Evolutionary conservation across 805 yeast species (phyloP), one percentile per base, ranked within the genome.

Genomic region (Myxozyma lipomycoides): DNA sequence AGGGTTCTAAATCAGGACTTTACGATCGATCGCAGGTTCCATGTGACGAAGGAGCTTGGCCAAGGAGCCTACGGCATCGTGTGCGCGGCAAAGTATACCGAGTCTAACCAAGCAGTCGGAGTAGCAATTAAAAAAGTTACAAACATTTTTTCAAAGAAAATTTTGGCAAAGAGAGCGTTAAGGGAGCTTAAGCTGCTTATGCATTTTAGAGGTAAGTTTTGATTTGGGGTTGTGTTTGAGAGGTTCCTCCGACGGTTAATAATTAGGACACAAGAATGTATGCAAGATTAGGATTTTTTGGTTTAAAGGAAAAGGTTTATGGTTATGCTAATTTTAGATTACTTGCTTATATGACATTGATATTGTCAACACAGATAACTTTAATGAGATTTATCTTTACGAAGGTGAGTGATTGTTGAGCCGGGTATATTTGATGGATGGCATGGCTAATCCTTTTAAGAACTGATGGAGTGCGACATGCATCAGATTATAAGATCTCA

Each of bases 41-140:
- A 88, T 64, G 77, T 93, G 60, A 87, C 88, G 51, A 86, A 90
- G 63, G 98, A 93, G 61, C 77, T 93, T 36, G 98, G 98, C 3
- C 97, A 93, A 62, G 98, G 98, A 10, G 98, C 98, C 0, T 93
- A 93, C 64, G 98, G 98, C 38, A 83, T 91, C 3, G 98, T 93
- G 4, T 91, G 97, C 64, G 85, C 95, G 0, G 98, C 98, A 17
- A 79, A 82, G 61, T 90, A 89, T 67, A 48, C 58, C 18, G 64
- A 61, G 38, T 39, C 51, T 26, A 32, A 42, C 24, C 63, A 57
- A 43, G 55, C 56, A 4, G 60, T 55, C 32, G 76, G 82, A 10
- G 96, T 93, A 26, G 98, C 98, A 22, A 89, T 93, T 64, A 93
- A 93, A 70, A 93, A 93, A 66, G 91, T 93, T 61, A 91, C 98